These are phyloP conservation scores for Boletus pseudopeckii DNA, from an alignment of 768 basidiomycete genomes.

Conservation along the genomic window DNA sequence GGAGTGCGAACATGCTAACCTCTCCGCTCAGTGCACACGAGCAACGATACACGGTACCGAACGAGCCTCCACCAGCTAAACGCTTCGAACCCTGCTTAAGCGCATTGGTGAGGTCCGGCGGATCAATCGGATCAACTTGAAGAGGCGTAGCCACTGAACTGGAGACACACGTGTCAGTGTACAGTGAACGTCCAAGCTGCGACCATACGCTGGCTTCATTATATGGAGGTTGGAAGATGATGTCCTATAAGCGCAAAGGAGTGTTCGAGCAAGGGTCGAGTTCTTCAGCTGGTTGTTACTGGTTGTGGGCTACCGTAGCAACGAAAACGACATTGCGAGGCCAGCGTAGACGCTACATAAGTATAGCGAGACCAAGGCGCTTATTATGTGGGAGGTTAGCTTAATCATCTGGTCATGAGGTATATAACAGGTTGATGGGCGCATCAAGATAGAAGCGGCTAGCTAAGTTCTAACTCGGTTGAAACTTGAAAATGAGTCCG, in stretches of 20 bases:
- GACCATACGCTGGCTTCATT: not conserved
- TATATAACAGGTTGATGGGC: not conserved
- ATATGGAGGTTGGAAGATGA: not conserved
- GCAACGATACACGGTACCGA: conserved; percentile 2
- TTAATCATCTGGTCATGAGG: not conserved
- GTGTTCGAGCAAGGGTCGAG: not conserved
- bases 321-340: not conserved
- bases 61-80: not conserved
- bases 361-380: not conserved
- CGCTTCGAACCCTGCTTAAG: not conserved
- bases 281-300: not conserved
- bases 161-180: not conserved
- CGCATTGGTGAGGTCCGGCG: not conserved
- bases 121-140: not conserved
- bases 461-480: no score
- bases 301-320: not conserved
- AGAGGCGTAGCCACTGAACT: not conserved
- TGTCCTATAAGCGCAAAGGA: not conserved
- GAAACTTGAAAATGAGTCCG: no score
- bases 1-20: not conserved
- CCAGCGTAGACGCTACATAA: not conserved
- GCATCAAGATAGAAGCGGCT: not conserved
- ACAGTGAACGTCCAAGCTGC: not conserved
- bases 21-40: not conserved
- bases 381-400: not conserved